These are phyloP conservation scores for Entelexis sorbosivorans DNA, from an alignment of 1,139 yeast genomes.

Conservation along the genomic window DNA sequence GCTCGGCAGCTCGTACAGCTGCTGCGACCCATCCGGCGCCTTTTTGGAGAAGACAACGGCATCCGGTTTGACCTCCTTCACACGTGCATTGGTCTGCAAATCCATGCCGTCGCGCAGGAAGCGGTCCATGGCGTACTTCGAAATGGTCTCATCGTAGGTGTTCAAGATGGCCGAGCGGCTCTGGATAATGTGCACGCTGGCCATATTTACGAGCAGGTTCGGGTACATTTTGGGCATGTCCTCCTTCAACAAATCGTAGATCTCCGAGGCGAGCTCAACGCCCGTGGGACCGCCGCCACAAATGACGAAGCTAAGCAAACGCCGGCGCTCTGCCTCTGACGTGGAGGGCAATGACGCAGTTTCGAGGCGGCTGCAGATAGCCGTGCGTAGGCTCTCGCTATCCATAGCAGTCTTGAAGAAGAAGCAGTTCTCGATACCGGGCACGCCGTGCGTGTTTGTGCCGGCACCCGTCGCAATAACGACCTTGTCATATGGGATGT, in stretches of 20 bases:
- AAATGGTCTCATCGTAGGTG: slow-evolving; percentile 50
- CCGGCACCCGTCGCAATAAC: slow-evolving; percentile 57
- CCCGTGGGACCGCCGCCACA: slow-evolving; percentile 71
- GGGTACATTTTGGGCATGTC: slow-evolving; percentile 47
- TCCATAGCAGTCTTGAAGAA: slow-evolving; percentile 56
- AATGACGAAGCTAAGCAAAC: slow-evolving; percentile 48
- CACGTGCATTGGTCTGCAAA: slow-evolving; percentile 49
- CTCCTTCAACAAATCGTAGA: slow-evolving; percentile 49
- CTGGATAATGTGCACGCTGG: slow-evolving; percentile 53
- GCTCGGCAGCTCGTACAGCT: slow-evolving; percentile 42
- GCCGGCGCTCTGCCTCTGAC: slow-evolving; percentile 46
- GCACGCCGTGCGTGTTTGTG: slow-evolving; percentile 55
- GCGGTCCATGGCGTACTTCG: slow-evolving; percentile 50
- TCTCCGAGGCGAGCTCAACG: slow-evolving; percentile 57
- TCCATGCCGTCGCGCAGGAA: slow-evolving; percentile 50
- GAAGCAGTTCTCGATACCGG: slow-evolving; percentile 47
- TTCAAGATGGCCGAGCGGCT: slow-evolving; percentile 53
- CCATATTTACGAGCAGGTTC: slow-evolving; percentile 44
- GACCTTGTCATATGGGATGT: slow-evolving; percentile 53
- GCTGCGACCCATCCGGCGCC: slow-evolving; percentile 33
- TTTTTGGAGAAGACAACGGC: slow-evolving; percentile 38
- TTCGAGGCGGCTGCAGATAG: slow-evolving; percentile 45
- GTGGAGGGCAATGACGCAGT: slow-evolving; percentile 52
- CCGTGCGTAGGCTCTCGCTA: slow-evolving; percentile 45
- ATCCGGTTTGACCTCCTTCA: slow-evolving; percentile 43